Conservation (phyloP, 2,329 filamentous ascomycete genomes). For the Graphilbum sp. region DNA sequence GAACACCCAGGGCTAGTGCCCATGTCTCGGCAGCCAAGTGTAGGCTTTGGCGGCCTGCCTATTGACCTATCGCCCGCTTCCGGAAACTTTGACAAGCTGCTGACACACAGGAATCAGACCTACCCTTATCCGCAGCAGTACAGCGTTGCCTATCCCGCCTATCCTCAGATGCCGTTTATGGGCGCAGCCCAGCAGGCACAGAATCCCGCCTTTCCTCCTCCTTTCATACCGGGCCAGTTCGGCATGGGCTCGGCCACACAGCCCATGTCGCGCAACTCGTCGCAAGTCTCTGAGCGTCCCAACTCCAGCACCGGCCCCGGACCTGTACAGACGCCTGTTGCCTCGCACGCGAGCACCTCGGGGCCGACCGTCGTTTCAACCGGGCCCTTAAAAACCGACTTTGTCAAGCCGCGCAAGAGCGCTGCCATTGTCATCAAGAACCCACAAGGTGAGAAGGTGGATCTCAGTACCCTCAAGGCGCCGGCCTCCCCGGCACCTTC, state of each 20-base stretch:
- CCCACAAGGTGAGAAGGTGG: constrained; percentile 59
- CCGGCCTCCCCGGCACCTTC: constrained; percentile 38
- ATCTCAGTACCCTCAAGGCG: constrained; percentile 44
- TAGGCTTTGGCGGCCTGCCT: background rate
- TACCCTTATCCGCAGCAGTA: constrained; percentile 34
- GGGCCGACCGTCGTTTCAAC: background rate
- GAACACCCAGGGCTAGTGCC: constrained; percentile 9
- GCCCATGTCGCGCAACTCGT: constrained; percentile 72
- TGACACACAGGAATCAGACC: constrained; percentile 54
- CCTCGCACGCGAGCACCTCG: constrained; percentile 21
- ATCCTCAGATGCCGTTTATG: constrained; percentile 19
- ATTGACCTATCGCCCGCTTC: constrained; percentile 51
- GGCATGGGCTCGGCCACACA: constrained; percentile 29
- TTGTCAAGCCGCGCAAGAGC: constrained; percentile 46
- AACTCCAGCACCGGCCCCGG: constrained; percentile 50
- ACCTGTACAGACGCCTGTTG: constrained; percentile 29
- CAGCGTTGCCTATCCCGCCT: constrained; percentile 18
- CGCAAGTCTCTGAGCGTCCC: constrained; percentile 53
- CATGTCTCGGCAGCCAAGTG: constrained; percentile 3
- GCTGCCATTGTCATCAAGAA: constrained; percentile 74
- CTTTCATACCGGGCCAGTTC: constrained; percentile 22
- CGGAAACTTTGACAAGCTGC: constrained; percentile 55
- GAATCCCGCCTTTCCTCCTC: constrained; percentile 20
- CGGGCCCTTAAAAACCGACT: constrained; percentile 14
- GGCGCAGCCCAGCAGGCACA: constrained; percentile 30